Base-by-base conservation (phyloP, 2,329 filamentous ascomycete species). In the Aspergillus sclerotialis region DNA sequence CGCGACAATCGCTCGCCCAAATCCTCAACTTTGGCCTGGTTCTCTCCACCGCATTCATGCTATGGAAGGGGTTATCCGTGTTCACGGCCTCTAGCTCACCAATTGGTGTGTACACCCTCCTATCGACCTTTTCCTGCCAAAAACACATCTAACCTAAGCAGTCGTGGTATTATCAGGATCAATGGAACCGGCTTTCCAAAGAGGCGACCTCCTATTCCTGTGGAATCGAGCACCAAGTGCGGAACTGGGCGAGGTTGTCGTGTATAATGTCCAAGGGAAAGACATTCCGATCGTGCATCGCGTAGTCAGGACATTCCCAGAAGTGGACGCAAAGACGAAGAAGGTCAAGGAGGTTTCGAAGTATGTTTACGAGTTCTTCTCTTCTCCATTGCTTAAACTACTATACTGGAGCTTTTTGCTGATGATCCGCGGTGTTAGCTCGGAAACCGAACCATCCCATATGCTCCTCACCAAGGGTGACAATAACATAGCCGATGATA, bases 241-340 rank as follows among this genome's bases (percentile, higher is more conserved):
- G 2, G 73, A 82, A 51, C 68, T 85, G 29, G 82, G 82, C 12
- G 82, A 86, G 62, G 72, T 84, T 42, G 82, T 86, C 46, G 81
- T 86, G 30, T 86, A 84, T 65, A 94, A 94, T 56, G 84, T 94
- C 35, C 76, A 79, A 59, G 88, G 82, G 38, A 98, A 96, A 71
- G 85, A 94, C 47, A 96, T 98, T 44, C 92, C 92, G 18, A 98
- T 98, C 63, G 92, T 98, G 47, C 92, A 98, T 68, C 73, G 92
- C 32, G 76, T 96, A 7, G 83, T 96, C 35, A 77, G 89, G 64
- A 71, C 72, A 45, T 80, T 77, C 60, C 58, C 59, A 2, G 75
- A 76, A 39, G 46, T 62, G 7, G 55, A 60, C 34, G 50, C 40
- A 10, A 58, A 53, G 40, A 31, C 48, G 19, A 64, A 60, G 48